Percentiles rank a stretch among this genome's conserved stretches.
Evolutionary conservation across 305 asterid genomes (phyloP).

Genomic region (Solanum hybrid): DNA sequence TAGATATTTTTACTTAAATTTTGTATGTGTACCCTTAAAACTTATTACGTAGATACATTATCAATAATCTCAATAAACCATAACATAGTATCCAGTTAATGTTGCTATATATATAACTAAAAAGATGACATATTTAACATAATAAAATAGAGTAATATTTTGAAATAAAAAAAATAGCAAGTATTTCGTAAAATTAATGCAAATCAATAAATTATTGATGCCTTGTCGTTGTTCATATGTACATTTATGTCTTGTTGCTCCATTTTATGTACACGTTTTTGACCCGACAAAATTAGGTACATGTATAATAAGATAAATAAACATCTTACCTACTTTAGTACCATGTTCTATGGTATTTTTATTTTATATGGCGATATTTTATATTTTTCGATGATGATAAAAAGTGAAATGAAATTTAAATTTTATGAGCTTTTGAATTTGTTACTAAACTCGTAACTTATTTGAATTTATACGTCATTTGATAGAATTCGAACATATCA

Average conservation of each 20-base stretch:
- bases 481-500: background rate
- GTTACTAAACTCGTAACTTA: background rate
- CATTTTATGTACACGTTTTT: background rate
- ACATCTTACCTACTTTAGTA: background rate
- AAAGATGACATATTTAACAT: too few relatives aligned
- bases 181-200: background rate
- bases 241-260: background rate
- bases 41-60: background rate
- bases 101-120: background rate
- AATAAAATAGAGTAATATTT: background rate
- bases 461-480: background rate
- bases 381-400: background rate
- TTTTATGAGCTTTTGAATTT: background rate
- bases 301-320: background rate
- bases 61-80: too few relatives aligned
- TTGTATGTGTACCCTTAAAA: background rate
- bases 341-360: background rate
- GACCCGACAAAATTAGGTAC: background rate
- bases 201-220: background rate
- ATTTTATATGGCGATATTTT: background rate
- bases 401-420: background rate
- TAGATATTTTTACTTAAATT: background rate
- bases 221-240: background rate
- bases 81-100: background rate
- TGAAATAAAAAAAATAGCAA: background rate